Evolutionary conservation across 2,329 filamentous ascomycete genomes (phyloP).

Genomic region (Zymoseptoria passerinii): DNA sequence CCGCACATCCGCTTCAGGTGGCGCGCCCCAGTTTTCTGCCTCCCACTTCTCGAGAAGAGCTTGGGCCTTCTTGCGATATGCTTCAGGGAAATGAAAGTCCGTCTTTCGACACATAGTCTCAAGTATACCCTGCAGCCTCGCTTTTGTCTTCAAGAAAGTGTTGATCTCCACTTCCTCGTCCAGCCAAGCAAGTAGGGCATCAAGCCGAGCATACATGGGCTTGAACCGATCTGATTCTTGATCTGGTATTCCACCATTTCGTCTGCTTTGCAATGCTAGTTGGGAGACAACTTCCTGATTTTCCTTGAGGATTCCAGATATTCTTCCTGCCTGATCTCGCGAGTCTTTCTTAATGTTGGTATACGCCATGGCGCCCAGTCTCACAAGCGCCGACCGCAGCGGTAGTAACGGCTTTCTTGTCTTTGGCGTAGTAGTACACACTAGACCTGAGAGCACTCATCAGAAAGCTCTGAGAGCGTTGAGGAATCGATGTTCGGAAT

Average conservation of each 20-base stretch:
- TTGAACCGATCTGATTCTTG: neutral
- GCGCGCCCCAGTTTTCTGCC: slow-evolving; percentile 15
- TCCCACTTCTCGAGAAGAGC: slow-evolving; percentile 15
- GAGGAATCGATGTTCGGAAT: neutral
- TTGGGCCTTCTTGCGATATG: slow-evolving; percentile 8
- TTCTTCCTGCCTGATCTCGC: neutral
- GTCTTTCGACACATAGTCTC: slow-evolving; percentile 6
- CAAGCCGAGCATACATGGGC: slow-evolving; percentile 10
- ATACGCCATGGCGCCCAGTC: neutral
- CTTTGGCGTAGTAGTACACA: too few species aligned
- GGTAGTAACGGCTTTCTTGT: neutral
- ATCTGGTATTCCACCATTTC: neutral
- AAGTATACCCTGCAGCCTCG: slow-evolving; percentile 11
- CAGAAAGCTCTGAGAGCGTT: too few species aligned
- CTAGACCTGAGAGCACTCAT: too few species aligned
- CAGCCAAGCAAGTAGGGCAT: slow-evolving; percentile 13
- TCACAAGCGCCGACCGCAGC: too few species aligned
- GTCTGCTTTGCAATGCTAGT: slow-evolving; percentile 4
- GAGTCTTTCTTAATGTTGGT: neutral
- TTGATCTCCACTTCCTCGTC: slow-evolving; percentile 15
- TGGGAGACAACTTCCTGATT: slow-evolving; percentile 1
- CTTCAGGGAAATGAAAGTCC: slow-evolving; percentile 12
- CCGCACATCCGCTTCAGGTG: neutral
- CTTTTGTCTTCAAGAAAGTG: slow-evolving; percentile 7
- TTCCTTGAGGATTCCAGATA: neutral